phyloP scores from a whole-genome alignment of 495 filamentous ascomycete genomes.

The Aspergillus cavernicola region DNA sequence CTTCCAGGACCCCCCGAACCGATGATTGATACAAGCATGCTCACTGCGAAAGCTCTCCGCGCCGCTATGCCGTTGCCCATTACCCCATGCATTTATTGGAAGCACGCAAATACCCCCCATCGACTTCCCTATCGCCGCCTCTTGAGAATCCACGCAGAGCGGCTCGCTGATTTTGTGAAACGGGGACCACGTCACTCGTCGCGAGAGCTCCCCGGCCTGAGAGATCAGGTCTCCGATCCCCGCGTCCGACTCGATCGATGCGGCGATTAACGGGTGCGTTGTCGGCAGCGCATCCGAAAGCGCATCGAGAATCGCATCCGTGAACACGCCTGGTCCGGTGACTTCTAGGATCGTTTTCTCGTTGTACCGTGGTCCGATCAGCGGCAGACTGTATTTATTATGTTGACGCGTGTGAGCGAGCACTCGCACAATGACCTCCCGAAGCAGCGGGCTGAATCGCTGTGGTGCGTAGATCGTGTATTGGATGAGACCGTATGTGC shows the following conservation, averaged over 20 bases:
- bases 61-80: conserved; percentile 41
- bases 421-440: conserved; percentile 35
- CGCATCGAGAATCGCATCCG: conserved; percentile 37
- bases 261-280: conserved; percentile 25
- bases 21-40: conserved; percentile 42
- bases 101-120: conserved; percentile 39
- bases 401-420: conserved; percentile 34
- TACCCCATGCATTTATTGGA: conserved; percentile 43
- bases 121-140: conserved; percentile 17
- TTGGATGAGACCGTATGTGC: conserved; percentile 40
- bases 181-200: conserved; percentile 42
- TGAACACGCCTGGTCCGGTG: conserved; percentile 40
- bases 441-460: conserved; percentile 37
- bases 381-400: background rate
- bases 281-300: conserved; percentile 33
- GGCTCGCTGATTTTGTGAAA: conserved; percentile 31
- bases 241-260: conserved; percentile 27
- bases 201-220: conserved; percentile 5
- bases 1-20: conserved; percentile 39
- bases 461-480: conserved; percentile 39
- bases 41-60: conserved; percentile 28
- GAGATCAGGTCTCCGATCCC: conserved; percentile 25
- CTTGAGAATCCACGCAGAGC: conserved; percentile 30
- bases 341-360: conserved; percentile 32
- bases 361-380: conserved; percentile 22